Evolutionary conservation across 345 rosid species (phyloP), one percentile per base, ranked within the genome.

Genomic region (Cardamine resedifolia): DNA sequence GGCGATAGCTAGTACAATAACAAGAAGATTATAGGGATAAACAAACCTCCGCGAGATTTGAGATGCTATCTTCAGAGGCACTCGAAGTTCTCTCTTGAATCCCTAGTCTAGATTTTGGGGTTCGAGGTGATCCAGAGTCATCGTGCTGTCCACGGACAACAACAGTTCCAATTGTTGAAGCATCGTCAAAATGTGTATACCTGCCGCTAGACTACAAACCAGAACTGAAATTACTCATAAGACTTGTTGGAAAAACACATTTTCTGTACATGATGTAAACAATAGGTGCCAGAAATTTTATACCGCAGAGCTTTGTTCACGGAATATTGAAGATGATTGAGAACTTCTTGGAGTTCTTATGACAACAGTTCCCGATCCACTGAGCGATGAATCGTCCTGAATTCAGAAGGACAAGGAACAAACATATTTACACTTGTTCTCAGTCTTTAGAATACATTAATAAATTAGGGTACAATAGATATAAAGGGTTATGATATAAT

Each of bases 301-400:
- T 86, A 91, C 97, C 83, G 70, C 66, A 19, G 79, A 76, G 76
- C 79, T 80, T 80, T 80, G 89, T 78, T 89, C 96, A 60, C 63
- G 86, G 78, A 81, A 71, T 30, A 79, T 30, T 49, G 88, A 49
- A 59, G 87, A 83, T 39, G 96, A 78, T 43, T 75, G 89, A 74
- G 92, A 89, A 79, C 83, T 87, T 72, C 78, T 85, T 41, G 95
- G 85, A 80, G 89, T 77, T 62, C 97, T 79, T 64, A 88, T 71
- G 56, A 94, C 95, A 72, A 91, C 87, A 64, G 97, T 94, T 85
- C 96, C 97, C 4, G 92, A 88, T 31, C 85, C 97, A 55, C 89
- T 83, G 63, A 64, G 70, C 39, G 87, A 82, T 21, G 76, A 79
- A 31, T 88, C 91, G 27, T 94, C 95, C 98, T 94, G 84, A 34